phyloP scores from a whole-genome alignment of 768 basidiomycete genomes.

The Tephrocybe sp. region DNA sequence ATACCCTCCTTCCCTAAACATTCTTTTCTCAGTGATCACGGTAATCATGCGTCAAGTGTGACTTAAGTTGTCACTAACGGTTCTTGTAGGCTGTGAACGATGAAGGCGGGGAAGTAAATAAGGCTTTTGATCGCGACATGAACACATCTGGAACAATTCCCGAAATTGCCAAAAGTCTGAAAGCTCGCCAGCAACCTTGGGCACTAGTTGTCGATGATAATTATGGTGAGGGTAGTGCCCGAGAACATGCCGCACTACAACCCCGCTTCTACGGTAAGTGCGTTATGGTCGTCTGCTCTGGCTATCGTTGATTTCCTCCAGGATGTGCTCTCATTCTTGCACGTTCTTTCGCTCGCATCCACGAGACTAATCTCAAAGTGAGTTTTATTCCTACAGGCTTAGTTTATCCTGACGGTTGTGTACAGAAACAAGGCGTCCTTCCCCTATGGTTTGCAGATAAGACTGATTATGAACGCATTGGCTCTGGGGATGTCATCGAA shows the following conservation, averaged over 20 bases:
- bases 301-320: constrained; percentile 23
- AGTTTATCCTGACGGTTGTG: constrained; percentile 10
- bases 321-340: constrained; percentile 89
- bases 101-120: constrained; percentile 91
- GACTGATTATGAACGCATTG: constrained; percentile 81
- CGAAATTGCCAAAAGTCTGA: constrained; percentile 85
- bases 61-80: not conserved
- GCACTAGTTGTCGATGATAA: constrained; percentile 94
- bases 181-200: constrained; percentile 84
- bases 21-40: constrained; percentile 69
- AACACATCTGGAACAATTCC: constrained; percentile 80
- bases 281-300: not conserved
- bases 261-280: constrained; percentile 85
- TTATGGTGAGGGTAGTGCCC: constrained; percentile 96
- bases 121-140: constrained; percentile 78
- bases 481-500: constrained; percentile 77
- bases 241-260: constrained; percentile 97
- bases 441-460: constrained; percentile 94
- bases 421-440: constrained; percentile 94
- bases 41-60: constrained; percentile 32
- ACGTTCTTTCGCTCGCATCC: constrained; percentile 95
- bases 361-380: constrained; percentile 96
- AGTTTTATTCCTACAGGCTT: constrained; percentile 12
- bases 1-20: constrained; percentile 1
- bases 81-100: constrained; percentile 82